Conservation (phyloP, 2,329 filamentous ascomycete species). For the Hypoxylon sp. region DNA sequence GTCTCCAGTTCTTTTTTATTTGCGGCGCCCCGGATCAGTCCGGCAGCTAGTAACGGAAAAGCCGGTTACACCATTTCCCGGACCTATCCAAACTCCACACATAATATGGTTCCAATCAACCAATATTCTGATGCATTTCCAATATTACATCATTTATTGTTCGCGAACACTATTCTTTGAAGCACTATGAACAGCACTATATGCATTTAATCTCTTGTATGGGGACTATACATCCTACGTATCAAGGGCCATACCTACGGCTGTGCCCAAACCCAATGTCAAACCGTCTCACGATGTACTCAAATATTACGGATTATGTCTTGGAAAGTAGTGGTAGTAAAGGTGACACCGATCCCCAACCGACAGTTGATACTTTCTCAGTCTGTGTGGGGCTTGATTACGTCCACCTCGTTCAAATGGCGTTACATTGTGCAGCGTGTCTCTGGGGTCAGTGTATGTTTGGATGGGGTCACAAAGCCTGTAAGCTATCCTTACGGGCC, state of each 20-base stretch:
- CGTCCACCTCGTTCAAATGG: not conserved
- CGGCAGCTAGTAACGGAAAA: not conserved
- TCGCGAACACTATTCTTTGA: not conserved
- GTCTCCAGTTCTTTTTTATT: not conserved
- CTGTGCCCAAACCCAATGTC: not conserved
- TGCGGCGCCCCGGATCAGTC: not conserved
- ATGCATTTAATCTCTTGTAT: not conserved
- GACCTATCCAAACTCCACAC: not conserved
- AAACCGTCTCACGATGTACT: not conserved
- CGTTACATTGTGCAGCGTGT: not conserved
- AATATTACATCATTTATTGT: not conserved
- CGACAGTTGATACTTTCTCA: not conserved
- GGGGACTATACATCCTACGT: not conserved
- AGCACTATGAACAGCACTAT: not conserved
- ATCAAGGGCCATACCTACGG: not conserved
- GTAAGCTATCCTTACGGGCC: not conserved
- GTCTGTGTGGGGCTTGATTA: not conserved
- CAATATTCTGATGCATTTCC: not conserved
- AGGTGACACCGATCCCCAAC: not conserved
- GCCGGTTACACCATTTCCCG: not conserved
- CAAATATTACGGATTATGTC: not conserved
- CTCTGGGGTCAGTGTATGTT: not conserved
- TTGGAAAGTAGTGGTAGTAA: not conserved
- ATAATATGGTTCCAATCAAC: not conserved
- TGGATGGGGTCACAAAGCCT: not conserved